Evolutionary conservation across 1,139 yeast species (phyloP).

Genomic region (Tardiomyces digboiensis): DNA sequence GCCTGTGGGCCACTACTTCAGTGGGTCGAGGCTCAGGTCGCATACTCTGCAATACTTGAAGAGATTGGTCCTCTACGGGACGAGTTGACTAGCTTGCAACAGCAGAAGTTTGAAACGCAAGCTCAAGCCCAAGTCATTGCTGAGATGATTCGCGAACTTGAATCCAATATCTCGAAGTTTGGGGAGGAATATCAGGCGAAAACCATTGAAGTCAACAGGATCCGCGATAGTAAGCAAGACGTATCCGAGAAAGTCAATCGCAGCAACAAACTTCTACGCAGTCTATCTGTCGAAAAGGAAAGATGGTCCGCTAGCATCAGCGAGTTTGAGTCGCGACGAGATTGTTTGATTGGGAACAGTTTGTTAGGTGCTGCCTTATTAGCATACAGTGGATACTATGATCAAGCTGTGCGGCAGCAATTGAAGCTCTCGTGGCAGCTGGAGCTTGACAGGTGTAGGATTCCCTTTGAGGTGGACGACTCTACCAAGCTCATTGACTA

Average conservation of each 20-base stretch:
- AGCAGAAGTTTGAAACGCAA: conserved; percentile 52
- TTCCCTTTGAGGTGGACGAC: conserved; percentile 35
- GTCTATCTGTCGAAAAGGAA: conserved; percentile 55
- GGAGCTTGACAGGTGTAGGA: conserved; percentile 30
- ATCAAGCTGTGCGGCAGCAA: conserved; percentile 40
- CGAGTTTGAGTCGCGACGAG: conserved; percentile 39
- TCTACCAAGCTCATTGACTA: conserved; percentile 26
- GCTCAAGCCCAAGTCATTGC: conserved; percentile 57
- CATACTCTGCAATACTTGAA: conserved; percentile 59
- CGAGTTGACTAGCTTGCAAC: conserved; percentile 55
- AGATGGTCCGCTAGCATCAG: conserved; percentile 62
- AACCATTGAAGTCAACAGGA: conserved; percentile 69
- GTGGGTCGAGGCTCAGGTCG: conserved; percentile 87
- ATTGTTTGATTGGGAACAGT: conserved; percentile 52
- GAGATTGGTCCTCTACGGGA: conserved; percentile 64
- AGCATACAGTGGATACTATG: conserved; percentile 53
- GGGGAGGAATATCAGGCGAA: conserved; percentile 61
- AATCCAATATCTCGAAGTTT: conserved; percentile 55
- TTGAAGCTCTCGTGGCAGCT: conserved; percentile 35
- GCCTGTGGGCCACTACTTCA: conserved; percentile 90
- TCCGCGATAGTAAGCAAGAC: conserved; percentile 56
- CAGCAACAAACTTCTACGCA: conserved; percentile 53
- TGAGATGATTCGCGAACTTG: conserved; percentile 72
- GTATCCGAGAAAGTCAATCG: conserved; percentile 57
- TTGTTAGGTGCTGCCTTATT: conserved; percentile 52